These are phyloP conservation scores for Chamaecyparis obtusa DNA, from an alignment of 75 land plant species.

Conservation along the genomic window DNA sequence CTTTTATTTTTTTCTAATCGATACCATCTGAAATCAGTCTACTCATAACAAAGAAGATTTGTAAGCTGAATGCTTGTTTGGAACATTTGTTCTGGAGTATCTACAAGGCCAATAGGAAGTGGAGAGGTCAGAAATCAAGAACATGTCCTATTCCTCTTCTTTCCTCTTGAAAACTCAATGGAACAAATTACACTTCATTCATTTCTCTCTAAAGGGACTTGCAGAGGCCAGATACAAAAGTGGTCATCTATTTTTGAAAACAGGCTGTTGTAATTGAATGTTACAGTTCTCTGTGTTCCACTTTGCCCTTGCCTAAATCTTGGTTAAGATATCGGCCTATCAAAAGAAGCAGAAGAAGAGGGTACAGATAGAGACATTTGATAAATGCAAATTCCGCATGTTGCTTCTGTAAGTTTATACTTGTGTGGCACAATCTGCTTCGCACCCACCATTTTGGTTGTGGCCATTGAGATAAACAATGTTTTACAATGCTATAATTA, in stretches of 20 bases:
- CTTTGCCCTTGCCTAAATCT: background rate
- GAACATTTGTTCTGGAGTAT: background rate
- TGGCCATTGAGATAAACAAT: background rate
- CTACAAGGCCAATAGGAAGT: background rate
- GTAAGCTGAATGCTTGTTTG: background rate
- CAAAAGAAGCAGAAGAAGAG: background rate
- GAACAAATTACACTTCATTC: background rate
- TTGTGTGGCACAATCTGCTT: background rate
- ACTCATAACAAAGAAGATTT: background rate
- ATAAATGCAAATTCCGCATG: background rate
- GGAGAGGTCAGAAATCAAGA: background rate
- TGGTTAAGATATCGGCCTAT: background rate
- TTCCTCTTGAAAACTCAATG: background rate
- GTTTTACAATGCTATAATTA: background rate
- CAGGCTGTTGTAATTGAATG: background rate
- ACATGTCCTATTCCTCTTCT: background rate
- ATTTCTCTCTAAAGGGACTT: slow-evolving; percentile 6
- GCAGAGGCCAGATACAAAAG: background rate
- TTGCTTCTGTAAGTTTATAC: background rate
- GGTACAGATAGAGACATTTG: background rate
- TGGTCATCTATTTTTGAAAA: slow-evolving; percentile 1
- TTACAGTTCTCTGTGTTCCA: background rate
- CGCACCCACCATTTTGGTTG: background rate
- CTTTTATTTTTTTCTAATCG: slow-evolving; percentile 11
- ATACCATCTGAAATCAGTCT: background rate